Conservation (phyloP, 2,329 filamentous ascomycete genomes). For the Talaromyces sp. region DNA sequence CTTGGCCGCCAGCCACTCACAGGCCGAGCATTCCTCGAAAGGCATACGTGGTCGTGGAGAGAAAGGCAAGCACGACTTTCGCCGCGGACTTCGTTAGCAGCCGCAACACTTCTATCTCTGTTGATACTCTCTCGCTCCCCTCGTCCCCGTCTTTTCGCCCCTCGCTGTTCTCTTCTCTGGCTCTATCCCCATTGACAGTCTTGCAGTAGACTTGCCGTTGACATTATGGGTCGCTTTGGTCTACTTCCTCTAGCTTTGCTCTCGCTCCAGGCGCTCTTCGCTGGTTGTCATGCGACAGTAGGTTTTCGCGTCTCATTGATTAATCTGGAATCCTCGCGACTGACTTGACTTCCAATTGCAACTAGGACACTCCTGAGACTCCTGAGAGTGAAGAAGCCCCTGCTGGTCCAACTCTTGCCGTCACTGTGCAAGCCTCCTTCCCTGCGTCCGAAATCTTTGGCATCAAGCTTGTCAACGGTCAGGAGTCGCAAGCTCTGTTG, state of each 20-base stretch:
- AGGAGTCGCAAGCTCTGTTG: slow-evolving; percentile 74
- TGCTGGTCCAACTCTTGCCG: slow-evolving; percentile 54
- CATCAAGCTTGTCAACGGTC: slow-evolving; percentile 91
- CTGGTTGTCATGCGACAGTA: slow-evolving; percentile 58
- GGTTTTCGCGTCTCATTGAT: slow-evolving; percentile 27
- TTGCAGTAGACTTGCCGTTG: slow-evolving; percentile 6
- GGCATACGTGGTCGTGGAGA: slow-evolving; percentile 27
- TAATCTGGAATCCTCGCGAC: not conserved
- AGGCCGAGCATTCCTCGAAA: slow-evolving; percentile 5
- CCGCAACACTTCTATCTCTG: not conserved
- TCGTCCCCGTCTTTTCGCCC: slow-evolving; percentile 12
- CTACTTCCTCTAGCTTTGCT: slow-evolving; percentile 66
- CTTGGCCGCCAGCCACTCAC: not conserved
- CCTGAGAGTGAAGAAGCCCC: slow-evolving; percentile 61
- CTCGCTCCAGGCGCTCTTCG: slow-evolving; percentile 62
- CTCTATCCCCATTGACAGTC: slow-evolving; percentile 1
- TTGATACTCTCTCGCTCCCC: slow-evolving; percentile 14
- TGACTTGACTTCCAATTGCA: slow-evolving; percentile 17
- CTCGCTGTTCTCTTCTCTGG: slow-evolving; percentile 8
- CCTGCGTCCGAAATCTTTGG: slow-evolving; percentile 76
- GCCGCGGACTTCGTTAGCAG: not conserved
- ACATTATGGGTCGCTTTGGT: slow-evolving; percentile 67
- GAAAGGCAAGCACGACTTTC: slow-evolving; percentile 11
- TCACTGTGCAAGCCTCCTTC: slow-evolving; percentile 54
- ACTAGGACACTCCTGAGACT: slow-evolving; percentile 57